Percentiles rank a stretch among this genome's conserved stretches.
Evolutionary conservation across 176 grass and related monocot species (phyloP).

Genomic region (Rhynchospora breviuscula): DNA sequence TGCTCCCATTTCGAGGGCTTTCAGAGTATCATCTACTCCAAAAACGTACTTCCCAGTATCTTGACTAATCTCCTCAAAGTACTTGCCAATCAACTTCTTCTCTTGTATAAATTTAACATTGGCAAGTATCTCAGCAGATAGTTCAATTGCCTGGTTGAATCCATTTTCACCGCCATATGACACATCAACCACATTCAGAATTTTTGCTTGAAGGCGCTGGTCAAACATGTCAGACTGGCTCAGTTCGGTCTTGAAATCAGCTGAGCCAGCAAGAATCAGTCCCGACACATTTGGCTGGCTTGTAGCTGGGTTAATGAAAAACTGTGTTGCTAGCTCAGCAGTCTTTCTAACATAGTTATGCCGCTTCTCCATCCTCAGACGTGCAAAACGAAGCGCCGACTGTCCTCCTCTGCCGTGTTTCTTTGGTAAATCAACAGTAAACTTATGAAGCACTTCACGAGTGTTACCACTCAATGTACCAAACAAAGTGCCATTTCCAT

Average conservation of each 20-base stretch:
- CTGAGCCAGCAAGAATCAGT: slow-evolving; percentile 71
- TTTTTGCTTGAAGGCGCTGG: slow-evolving; percentile 60
- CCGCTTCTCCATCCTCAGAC: slow-evolving; percentile 64
- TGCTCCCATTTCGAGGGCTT: slow-evolving; percentile 72
- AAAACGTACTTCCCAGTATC: slow-evolving; percentile 73
- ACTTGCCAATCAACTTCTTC: slow-evolving; percentile 75
- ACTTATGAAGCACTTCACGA: slow-evolving; percentile 64
- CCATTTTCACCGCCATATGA: slow-evolving; percentile 71
- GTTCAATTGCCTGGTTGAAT: slow-evolving; percentile 73
- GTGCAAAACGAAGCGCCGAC: slow-evolving; percentile 64
- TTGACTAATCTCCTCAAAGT: slow-evolving; percentile 79
- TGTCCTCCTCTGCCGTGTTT: slow-evolving; percentile 76
- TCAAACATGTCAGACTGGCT: slow-evolving; percentile 86
- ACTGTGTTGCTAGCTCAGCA: slow-evolving; percentile 73
- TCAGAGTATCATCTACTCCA: slow-evolving; percentile 69
- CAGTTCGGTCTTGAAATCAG: slow-evolving; percentile 70
- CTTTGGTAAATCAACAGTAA: slow-evolving; percentile 74
- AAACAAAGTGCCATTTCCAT: slow-evolving; percentile 73
- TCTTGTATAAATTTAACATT: slow-evolving; percentile 83
- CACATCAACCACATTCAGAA: slow-evolving; percentile 74
- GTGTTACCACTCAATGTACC: slow-evolving; percentile 68
- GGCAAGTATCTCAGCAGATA: slow-evolving; percentile 62
- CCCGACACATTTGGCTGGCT: slow-evolving; percentile 73
- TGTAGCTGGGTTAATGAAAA: slow-evolving; percentile 70
- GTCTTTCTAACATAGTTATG: slow-evolving; percentile 76